phyloP scores from a whole-genome alignment of 2,329 filamentous ascomycete genomes.

The Boeremia exigua region DNA sequence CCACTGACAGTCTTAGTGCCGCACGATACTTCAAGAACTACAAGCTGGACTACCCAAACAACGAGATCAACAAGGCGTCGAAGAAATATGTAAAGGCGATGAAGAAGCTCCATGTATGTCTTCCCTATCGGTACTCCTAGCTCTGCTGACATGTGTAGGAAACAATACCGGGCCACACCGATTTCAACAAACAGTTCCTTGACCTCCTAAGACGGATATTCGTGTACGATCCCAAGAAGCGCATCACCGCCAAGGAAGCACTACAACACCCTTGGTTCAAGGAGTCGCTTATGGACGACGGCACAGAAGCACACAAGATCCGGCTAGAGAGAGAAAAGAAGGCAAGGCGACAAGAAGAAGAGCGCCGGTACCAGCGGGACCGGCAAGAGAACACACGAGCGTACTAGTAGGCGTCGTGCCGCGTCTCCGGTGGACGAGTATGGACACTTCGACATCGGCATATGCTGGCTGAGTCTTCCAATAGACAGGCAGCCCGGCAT shows the following conservation, averaged over 20 bases:
- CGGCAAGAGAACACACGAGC: constrained; percentile 22
- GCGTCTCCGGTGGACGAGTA: constrained; percentile 9
- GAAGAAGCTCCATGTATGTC: constrained; percentile 65
- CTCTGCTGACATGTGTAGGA: constrained; percentile 53
- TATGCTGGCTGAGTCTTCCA: constrained; percentile 13
- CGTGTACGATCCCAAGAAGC: constrained; percentile 69
- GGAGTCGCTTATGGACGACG: constrained; percentile 68
- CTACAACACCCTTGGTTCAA: constrained; percentile 72
- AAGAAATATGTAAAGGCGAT: constrained; percentile 73
- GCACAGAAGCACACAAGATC: constrained; percentile 68
- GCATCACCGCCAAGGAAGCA: constrained; percentile 69
- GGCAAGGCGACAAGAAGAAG: constrained; percentile 40
- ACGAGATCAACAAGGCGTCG: constrained; percentile 67
- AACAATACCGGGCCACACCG: constrained; percentile 64
- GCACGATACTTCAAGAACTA: constrained; percentile 61
- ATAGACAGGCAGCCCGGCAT: constrained; percentile 12
- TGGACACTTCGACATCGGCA: constrained; percentile 15
- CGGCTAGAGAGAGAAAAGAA: constrained; percentile 53
- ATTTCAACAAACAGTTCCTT: constrained; percentile 68
- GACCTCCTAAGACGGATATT: constrained; percentile 69
- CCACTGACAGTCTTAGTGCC: constrained; percentile 41
- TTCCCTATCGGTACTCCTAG: background rate
- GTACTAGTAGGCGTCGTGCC: constrained; percentile 20
- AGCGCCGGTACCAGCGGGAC: constrained; percentile 38
- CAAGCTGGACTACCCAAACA: constrained; percentile 68